Percentiles rank a stretch among this genome's conserved stretches.
These are phyloP conservation scores for Sclerospora graminicola DNA, from an alignment of 352 stramenopile species.

Conservation along the genomic window DNA sequence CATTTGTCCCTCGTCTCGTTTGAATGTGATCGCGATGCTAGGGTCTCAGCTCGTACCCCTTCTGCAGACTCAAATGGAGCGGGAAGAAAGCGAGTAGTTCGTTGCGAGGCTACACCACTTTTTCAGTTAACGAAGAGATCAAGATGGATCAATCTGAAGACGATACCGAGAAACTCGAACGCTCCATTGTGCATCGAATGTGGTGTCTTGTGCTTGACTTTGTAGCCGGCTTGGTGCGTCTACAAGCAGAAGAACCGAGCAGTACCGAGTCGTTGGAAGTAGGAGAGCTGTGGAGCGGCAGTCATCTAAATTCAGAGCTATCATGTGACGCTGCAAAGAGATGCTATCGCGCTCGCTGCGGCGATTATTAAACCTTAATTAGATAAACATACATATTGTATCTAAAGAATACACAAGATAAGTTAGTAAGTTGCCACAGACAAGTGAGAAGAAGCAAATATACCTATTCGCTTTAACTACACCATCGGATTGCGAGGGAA, in stretches of 20 bases:
- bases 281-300: too few species aligned
- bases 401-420: too few species aligned
- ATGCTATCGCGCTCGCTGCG: too few species aligned
- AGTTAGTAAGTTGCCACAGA: too few species aligned
- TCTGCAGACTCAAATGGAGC: constrained; percentile 27
- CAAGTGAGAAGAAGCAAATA: too few species aligned
- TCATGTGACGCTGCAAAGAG: too few species aligned
- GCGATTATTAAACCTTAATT: too few species aligned
- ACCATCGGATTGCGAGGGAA: too few species aligned
- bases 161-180: constrained; percentile 10
- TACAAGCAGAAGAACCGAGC: constrained; percentile 10
- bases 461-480: too few species aligned
- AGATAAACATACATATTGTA: too few species aligned
- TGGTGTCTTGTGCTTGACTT: constrained; percentile 53
- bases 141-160: constrained; percentile 2
- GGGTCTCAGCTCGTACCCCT: constrained; percentile 39
- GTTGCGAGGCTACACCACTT: constrained; percentile 31
- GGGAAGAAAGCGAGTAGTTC: constrained; percentile 21
- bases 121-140: neutral
- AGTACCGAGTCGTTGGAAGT: constrained; percentile 3
- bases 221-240: constrained; percentile 26
- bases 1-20: constrained; percentile 7
- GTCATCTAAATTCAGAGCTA: too few species aligned
- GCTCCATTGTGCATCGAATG: constrained; percentile 39
- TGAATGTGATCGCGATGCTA: constrained; percentile 35